Evolutionary conservation across 225 moss, liverwort and hornwort genomes (phyloP), one percentile per base, ranked within the genome.

Genomic region (Lunularia cruciata): DNA sequence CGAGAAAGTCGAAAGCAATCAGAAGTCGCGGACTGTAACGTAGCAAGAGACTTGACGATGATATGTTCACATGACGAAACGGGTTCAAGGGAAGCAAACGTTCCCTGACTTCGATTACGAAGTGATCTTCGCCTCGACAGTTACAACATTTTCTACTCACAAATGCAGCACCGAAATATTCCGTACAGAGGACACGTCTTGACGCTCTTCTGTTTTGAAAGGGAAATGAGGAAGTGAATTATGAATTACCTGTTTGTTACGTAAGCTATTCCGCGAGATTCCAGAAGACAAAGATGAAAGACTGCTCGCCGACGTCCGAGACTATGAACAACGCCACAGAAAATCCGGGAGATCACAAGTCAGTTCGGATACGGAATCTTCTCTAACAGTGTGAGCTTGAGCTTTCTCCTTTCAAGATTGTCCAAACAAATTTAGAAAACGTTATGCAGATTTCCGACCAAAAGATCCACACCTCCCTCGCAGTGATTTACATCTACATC

Each of bases 201-300:
- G n/a, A n/a, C n/a, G n/a, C n/a, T n/a, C n/a, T 16, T 65, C 45
- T 45, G 6, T 9, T 30, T 15, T 13, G 10, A 47, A 31, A 37
- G 13, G 37, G 7, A 59, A 6, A 53, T 53, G 53, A 53, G 5
- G 12, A 13, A 5, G 5, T 15, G 5, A 53, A 53, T 25, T 13
- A 53, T 53, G 53, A 25, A 6, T 15, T 31, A 65, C 47, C 65
- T 65, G 65, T 20, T 34, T 6, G 30, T 31, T 32, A 47, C n/a
- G 47, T 8, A 34, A 31, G 47, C 33, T 65, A 28, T 19, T 48
- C 18, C 47, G 2, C 30, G 33, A 48, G n/a, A 30, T 19, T 19
- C 65, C 18, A 16, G 46, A 31, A 45, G 65, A 15, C 13, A 65
- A 47, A 47, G 33, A 26, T 14, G 65, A 65, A 48, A 65, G 18